phyloP scores from a whole-genome alignment of 345 rosid species.

The Linum trigynum region DNA sequence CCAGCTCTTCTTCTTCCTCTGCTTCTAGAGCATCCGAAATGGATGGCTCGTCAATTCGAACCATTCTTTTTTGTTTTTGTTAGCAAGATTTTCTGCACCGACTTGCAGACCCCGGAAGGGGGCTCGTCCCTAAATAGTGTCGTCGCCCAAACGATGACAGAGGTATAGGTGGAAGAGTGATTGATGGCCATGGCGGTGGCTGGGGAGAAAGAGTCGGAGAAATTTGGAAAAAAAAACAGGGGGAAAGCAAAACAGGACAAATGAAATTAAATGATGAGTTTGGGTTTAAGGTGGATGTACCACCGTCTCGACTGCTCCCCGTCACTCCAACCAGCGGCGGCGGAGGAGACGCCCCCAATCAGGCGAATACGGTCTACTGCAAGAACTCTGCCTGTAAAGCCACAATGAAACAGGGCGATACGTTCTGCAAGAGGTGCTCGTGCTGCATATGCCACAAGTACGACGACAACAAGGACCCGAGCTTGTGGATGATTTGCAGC shows the following conservation, averaged over 20 bases:
- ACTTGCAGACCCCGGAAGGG: too few species aligned
- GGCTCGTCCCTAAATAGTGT: too few species aligned
- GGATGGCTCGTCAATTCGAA: too few species aligned
- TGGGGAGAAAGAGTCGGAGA: too few species aligned
- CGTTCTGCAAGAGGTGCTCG: constrained; percentile 81
- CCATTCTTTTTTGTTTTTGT: too few species aligned
- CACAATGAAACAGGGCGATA: constrained; percentile 42
- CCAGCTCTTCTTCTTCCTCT: neutral
- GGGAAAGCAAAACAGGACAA: too few species aligned
- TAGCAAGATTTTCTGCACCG: too few species aligned
- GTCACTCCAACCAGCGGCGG: constrained; percentile 18
- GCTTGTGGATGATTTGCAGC: constrained; percentile 80
- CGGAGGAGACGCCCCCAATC: constrained; percentile 27
- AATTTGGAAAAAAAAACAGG: too few species aligned
- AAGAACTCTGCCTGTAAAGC: constrained; percentile 87
- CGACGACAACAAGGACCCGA: constrained; percentile 94
- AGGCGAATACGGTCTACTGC: constrained; percentile 37
- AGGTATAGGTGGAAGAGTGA: too few species aligned
- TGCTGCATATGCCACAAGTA: constrained; percentile 74
- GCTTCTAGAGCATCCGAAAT: neutral
- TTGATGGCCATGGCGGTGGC: too few species aligned
- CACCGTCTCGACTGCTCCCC: constrained; percentile 41
- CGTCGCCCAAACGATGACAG: too few species aligned
- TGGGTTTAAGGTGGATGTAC: constrained; percentile 35
- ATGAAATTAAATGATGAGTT: too few species aligned